These are phyloP conservation scores for Scutellaria minor DNA, from an alignment of 257 asterid genomes.

Conservation along the genomic window DNA sequence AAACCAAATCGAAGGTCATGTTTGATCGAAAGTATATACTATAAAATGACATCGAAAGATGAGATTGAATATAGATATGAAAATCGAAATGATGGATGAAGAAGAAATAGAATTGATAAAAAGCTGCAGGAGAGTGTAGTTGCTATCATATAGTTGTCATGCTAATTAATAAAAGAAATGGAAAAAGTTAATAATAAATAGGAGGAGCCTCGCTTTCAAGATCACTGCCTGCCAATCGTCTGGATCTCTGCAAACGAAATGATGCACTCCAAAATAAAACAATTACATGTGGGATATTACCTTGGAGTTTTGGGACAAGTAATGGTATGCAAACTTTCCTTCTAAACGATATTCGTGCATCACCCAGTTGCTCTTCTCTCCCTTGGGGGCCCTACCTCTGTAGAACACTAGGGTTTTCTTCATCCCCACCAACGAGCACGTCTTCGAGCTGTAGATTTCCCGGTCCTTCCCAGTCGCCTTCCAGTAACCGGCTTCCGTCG, in stretches of 20 bases:
- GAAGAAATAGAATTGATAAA: too few species aligned
- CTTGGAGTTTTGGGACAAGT: constrained; percentile 71
- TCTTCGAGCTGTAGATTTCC: constrained; percentile 76
- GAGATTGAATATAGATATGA: too few species aligned
- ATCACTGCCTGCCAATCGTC: too few species aligned
- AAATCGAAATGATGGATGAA: too few species aligned
- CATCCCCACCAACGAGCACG: constrained; percentile 82
- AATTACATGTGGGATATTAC: constrained; percentile 31
- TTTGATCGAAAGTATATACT: too few species aligned
- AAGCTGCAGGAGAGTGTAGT: background rate
- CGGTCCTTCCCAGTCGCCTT: constrained; percentile 95
- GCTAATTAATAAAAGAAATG: constrained; percentile 14
- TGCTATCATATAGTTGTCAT: constrained; percentile 38
- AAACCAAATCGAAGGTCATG: background rate
- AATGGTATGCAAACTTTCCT: constrained; percentile 81
- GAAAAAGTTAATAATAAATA: background rate
- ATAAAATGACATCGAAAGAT: too few species aligned
- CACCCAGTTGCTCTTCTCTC: constrained; percentile 90
- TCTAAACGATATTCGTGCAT: constrained; percentile 96
- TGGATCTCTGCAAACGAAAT: too few species aligned
- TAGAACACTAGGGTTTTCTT: constrained; percentile 98
- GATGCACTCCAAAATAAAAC: too few species aligned
- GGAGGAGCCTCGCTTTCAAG: constrained; percentile 5
- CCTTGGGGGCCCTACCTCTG: constrained; percentile 86
- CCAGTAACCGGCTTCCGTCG: constrained; percentile 97